Base-by-base conservation (phyloP, 106 monocot genomes). In the Acorus calamus region DNA sequence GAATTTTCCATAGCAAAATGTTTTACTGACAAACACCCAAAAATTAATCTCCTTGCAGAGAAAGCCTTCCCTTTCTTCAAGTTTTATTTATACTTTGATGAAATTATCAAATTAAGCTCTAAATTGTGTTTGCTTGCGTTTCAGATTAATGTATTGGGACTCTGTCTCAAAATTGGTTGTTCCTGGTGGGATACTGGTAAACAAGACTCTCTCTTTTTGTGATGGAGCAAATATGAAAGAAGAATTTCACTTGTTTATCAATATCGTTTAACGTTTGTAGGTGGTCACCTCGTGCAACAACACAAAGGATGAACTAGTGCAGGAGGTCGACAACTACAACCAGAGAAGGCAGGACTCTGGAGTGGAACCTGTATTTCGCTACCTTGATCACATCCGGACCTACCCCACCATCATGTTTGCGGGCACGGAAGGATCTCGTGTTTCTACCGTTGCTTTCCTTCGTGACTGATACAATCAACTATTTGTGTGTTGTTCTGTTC, bases 371-470 rank as follows among this genome's bases (percentile, higher is more conserved):
- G 56, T 84, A 44, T 85, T 93, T 62, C 70, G 68, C 49, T 93
- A 88, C 64, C 59, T 88, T 3, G 85, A 93, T 62, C 82, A 93
- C 69, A 68, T 93, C 50, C 67, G 68, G 56, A 83, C 73, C 2
- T 82, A 84, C 60, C 83, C 88, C 4, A 85, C 91, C 4, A 78
- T 96, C 59, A 83, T 82, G 80, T 96, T 96, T 47, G 96, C 85
- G 11, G 91, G 91, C 7, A 83, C 81, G 8, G 85, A 96, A 66
- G 96, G 96, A 0, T 85, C 91, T 52, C 84, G 82, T 44, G 85
- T 96, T 52, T 79, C 80, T 54, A 91, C 96, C 8, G 87, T 96
- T 59, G 96, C 88, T 2, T 88, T 88, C 66, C 66, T 64, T 8
- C 74, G 85, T 3, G 69, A 61, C 53, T 81, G 65, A 78, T 28